These are phyloP conservation scores for Pezicula radicicola DNA, from an alignment of 2,329 filamentous ascomycete species.

Conservation along the genomic window DNA sequence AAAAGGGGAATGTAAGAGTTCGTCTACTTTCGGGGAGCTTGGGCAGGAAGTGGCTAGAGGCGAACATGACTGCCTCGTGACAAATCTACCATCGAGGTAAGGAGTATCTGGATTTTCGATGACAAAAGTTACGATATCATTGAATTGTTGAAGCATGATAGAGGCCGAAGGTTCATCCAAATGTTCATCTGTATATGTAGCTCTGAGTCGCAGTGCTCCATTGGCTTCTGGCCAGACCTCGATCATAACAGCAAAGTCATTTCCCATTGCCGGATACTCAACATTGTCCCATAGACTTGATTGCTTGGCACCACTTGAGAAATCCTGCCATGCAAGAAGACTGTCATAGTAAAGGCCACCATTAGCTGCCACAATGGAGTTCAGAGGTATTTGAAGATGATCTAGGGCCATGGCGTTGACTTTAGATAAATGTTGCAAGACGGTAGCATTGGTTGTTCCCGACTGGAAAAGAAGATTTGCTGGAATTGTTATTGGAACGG, in stretches of 20 bases:
- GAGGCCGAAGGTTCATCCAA: constrained; percentile 21
- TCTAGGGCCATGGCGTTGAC: background rate
- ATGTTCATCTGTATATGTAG: constrained; percentile 22
- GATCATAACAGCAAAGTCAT: constrained; percentile 30
- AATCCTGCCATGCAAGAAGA: constrained; percentile 3
- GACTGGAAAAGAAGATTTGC: background rate
- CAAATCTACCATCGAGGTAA: constrained; percentile 13
- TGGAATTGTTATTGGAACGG: background rate
- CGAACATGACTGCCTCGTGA: background rate
- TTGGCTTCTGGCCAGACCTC: constrained; percentile 25
- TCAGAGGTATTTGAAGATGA: constrained; percentile 2
- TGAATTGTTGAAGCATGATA: constrained; percentile 26
- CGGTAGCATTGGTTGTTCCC: background rate
- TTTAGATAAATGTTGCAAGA: background rate
- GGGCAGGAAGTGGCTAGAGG: background rate
- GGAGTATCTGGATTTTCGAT: constrained; percentile 18
- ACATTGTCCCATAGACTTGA: background rate
- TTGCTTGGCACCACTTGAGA: background rate
- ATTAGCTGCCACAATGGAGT: background rate
- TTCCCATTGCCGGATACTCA: constrained; percentile 20
- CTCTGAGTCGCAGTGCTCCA: constrained; percentile 24
- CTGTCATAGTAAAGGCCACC: constrained; percentile 1
- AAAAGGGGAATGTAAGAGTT: constrained; percentile 26
- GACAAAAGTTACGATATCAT: constrained; percentile 23
- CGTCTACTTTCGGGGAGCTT: background rate